Percentiles rank a stretch among this genome's conserved stretches.
Conservation (phyloP, 192 early-diverging fungal genomes). For the Lunasporangiospora selenospora region DNA sequence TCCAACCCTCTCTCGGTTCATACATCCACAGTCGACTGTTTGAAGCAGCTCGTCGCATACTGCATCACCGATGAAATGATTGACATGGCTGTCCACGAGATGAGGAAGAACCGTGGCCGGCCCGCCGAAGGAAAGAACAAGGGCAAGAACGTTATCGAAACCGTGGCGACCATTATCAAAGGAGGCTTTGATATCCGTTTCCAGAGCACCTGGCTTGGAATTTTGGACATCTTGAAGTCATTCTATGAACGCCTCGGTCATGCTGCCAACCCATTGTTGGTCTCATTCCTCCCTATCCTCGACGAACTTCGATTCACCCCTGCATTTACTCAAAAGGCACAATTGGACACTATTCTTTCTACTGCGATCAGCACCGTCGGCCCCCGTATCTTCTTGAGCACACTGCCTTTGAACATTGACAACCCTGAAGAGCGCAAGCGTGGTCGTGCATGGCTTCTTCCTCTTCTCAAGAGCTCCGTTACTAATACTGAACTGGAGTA, state of each 20-base stretch:
- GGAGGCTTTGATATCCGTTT: conserved; percentile 78
- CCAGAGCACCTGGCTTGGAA: conserved; percentile 83
- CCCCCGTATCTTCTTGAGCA: conserved; percentile 73
- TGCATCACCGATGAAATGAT: conserved; percentile 83
- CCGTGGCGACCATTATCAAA: conserved; percentile 58
- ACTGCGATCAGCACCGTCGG: conserved; percentile 84
- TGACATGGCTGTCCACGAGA: conserved; percentile 53
- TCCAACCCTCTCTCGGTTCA: conserved; percentile 62
- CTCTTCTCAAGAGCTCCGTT: conserved; percentile 77
- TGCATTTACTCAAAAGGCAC: conserved; percentile 84
- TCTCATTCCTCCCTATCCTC: conserved; percentile 63
- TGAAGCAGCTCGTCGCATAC: conserved; percentile 70
- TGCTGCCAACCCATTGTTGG: conserved; percentile 63
- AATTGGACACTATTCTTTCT: conserved; percentile 83
- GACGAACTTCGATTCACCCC: conserved; percentile 84
- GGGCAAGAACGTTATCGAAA: conserved; percentile 47
- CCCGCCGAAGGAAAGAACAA: conserved; percentile 22
- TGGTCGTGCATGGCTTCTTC: conserved; percentile 93
- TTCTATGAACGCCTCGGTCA: conserved; percentile 80
- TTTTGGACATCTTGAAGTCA: conserved; percentile 77
- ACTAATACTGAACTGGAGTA: conserved; percentile 77
- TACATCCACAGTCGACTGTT: conserved; percentile 71
- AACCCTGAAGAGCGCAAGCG: conserved; percentile 53
- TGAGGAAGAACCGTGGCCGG: conserved; percentile 35
- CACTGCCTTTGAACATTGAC: conserved; percentile 88